phyloP scores from a whole-genome alignment of 1,284 basidiomycete species.

The Malassezia nana region DNA sequence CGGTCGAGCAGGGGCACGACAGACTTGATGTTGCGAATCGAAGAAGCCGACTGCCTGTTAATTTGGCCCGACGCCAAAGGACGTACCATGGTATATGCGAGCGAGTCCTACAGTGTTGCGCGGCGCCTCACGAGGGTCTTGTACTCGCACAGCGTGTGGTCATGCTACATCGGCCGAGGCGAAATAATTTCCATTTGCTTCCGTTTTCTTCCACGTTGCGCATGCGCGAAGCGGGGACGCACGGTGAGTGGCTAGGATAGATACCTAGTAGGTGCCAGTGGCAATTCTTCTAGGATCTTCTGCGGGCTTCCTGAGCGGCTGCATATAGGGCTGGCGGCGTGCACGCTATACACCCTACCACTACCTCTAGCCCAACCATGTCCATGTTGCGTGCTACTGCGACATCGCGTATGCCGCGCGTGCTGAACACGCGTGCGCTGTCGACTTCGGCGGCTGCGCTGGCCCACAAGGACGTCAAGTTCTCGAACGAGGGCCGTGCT shows the following conservation, averaged over 20 bases:
- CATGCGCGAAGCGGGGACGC: background rate
- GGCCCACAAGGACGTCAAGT: conserved; percentile 81
- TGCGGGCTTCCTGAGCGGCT: background rate
- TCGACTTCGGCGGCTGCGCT: conserved; percentile 31
- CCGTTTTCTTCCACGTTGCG: conserved; percentile 10
- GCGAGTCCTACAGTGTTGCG: background rate
- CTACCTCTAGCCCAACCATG: conserved; percentile 17
- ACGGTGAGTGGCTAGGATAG: conserved; percentile 1
- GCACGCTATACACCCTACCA: background rate
- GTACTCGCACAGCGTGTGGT: background rate
- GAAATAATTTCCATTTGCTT: conserved; percentile 4
- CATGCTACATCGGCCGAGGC: conserved; percentile 11
- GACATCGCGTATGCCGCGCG: conserved; percentile 26
- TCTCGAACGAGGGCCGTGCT: conserved; percentile 87
- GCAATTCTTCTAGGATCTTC: conserved; percentile 14
- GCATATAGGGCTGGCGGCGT: background rate
- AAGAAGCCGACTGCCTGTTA: conserved; percentile 54
- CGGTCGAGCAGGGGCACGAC: conserved; percentile 87
- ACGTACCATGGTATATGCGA: conserved; percentile 9
- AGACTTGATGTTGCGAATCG: conserved; percentile 66
- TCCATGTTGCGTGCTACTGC: conserved; percentile 33
- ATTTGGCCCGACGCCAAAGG: background rate
- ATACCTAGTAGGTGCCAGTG: background rate
- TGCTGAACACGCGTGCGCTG: conserved; percentile 25
- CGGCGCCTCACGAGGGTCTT: background rate